Conservation (phyloP, 768 basidiomycete genomes). For the Boletus edulis region DNA sequence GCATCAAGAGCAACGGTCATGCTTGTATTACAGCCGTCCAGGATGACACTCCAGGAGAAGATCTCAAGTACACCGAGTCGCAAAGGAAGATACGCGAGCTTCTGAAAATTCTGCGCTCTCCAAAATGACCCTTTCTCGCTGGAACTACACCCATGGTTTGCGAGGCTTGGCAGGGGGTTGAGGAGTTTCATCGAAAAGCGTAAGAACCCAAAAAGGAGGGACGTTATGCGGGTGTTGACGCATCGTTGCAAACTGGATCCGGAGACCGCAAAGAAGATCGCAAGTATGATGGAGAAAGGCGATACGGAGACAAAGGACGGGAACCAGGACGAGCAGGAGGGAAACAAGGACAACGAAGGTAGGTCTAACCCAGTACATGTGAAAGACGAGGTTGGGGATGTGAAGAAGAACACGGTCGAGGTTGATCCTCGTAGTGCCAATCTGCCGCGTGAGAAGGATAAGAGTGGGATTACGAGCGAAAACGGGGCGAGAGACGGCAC, state of each 20-base stretch:
- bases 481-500: background rate
- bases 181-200: slow-evolving; percentile 14
- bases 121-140: slow-evolving; percentile 7
- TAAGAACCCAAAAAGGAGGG: slow-evolving; percentile 14
- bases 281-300: slow-evolving; percentile 17
- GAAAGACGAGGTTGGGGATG: background rate
- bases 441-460: background rate
- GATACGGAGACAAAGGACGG: slow-evolving; percentile 1
- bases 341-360: background rate
- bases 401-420: background rate
- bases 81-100: slow-evolving; percentile 18
- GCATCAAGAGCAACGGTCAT: slow-evolving; percentile 29
- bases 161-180: slow-evolving; percentile 10
- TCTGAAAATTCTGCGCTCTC: slow-evolving; percentile 13
- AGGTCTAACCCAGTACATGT: background rate
- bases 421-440: too few species aligned
- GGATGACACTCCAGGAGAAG: slow-evolving; percentile 19
- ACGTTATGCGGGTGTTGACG: slow-evolving; percentile 17
- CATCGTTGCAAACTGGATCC: slow-evolving; percentile 27
- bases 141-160: slow-evolving; percentile 21
- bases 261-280: slow-evolving; percentile 25
- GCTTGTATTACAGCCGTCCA: slow-evolving; percentile 31
- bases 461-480: background rate
- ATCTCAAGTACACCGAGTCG: slow-evolving; percentile 24
- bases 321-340: background rate